Evolutionary conservation across 2,329 filamentous ascomycete genomes (phyloP).

Genomic region (Pseudogymnoascus sp.): DNA sequence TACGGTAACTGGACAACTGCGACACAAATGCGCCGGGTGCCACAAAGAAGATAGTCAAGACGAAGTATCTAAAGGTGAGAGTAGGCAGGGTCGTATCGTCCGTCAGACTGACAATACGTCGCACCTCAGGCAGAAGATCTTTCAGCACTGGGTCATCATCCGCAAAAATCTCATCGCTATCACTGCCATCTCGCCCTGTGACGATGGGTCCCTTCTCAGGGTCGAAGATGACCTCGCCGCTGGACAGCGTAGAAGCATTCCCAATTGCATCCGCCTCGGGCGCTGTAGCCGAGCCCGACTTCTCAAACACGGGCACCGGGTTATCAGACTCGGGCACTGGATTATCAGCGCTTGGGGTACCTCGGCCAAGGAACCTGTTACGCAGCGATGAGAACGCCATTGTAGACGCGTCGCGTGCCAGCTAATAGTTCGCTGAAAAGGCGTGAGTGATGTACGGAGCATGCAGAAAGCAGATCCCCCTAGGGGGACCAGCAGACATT

Average conservation of each 20-base stretch:
- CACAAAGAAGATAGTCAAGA: constrained; percentile 47
- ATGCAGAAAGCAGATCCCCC: not conserved
- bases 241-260: not conserved
- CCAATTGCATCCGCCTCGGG: not conserved
- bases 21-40: constrained; percentile 49
- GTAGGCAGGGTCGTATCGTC: constrained; percentile 48
- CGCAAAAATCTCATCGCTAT: constrained; percentile 18
- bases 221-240: not conserved
- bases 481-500: not conserved
- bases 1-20: constrained; percentile 48
- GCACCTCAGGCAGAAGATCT: constrained; percentile 46
- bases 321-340: not conserved
- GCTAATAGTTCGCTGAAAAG: not conserved
- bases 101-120: constrained; percentile 47
- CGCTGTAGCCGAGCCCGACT: not conserved
- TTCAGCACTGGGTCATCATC: constrained; percentile 44
- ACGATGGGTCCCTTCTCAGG: not conserved
- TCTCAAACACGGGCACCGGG: not conserved
- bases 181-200: not conserved
- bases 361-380: not conserved
- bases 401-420: not conserved
- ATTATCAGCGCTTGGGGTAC: not conserved
- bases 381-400: constrained; percentile 1
- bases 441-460: not conserved
- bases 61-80: constrained; percentile 51